Evolutionary conservation across 192 early-diverging fungal genomes (phyloP), one percentile per base, ranked within the genome.

Genomic region (Entomortierella lignicola): DNA sequence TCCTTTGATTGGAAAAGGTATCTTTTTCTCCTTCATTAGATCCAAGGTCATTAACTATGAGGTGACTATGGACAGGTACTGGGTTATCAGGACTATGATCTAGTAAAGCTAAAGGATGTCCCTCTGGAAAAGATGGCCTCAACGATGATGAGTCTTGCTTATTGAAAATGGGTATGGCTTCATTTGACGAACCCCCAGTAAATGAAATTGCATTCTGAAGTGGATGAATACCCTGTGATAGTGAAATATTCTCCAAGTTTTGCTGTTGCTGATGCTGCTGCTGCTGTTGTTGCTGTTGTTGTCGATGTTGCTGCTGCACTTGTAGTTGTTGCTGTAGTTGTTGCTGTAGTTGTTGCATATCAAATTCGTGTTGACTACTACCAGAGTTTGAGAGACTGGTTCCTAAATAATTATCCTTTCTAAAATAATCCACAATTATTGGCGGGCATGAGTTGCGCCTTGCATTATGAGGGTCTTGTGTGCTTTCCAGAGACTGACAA

Each of bases 371-470:
- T 41, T 42, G 48, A 10, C 20, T 54, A 30, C 55, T 60, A 39
- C 8, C 42, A 20, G 30, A n/a, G 21, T 44, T 15, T n/a, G 17
- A 39, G 25, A 25, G 47, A 5, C 23, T 20, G 1, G 25, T 8
- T 8, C 44, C 30, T 0, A 64, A 56, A 13, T 58, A 61, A 1
- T 63, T 41, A n/a, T 20, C 70, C 31, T 30, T 57, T 1, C 41
- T 57, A 34, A 64, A 63, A 32, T 59, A 44, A 18, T 63, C 61
- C n/a, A 72, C 61, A 2, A 72, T 48, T 29, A 23, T 59, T 17
- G 70, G 42, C 21, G 70, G 70, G 21, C 70, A 72, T 26, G 70
- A 72, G 55, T 72, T 72, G 34, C 70, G 70, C 34, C 70, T 52
- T 10, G 10, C 13, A 10, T 60, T 39, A 11, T 39, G 54, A 0